Percentiles rank a stretch among this genome's conserved stretches.
Evolutionary conservation across 257 asterid species (phyloP).

Genomic region (Solanum bulbocastanum): DNA sequence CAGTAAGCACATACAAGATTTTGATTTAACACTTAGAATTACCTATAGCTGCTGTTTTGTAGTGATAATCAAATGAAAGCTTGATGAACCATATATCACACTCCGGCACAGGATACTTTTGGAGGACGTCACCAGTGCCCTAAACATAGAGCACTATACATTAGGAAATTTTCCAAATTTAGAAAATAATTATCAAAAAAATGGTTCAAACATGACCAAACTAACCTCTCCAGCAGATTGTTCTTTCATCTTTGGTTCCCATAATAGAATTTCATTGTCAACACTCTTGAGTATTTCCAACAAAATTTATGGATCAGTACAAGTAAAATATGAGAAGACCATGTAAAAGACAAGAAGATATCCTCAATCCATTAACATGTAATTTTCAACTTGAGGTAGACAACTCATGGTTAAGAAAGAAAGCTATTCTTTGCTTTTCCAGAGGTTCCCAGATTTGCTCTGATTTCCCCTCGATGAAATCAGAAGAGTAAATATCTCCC

Average conservation of each 20-base stretch:
- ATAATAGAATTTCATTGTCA: constrained; percentile 84
- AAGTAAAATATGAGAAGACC: neutral
- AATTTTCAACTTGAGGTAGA: neutral
- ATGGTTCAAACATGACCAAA: neutral
- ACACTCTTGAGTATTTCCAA: constrained; percentile 66
- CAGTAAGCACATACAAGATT: neutral
- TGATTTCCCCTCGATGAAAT: neutral
- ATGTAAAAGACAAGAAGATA: neutral
- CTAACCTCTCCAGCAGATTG: constrained; percentile 97
- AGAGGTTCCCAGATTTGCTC: neutral
- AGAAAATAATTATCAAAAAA: neutral
- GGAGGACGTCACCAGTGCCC: constrained; percentile 94
- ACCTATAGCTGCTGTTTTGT: constrained; percentile 82
- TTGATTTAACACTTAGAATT: constrained; percentile 1
- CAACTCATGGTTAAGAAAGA: neutral
- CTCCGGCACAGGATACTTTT: constrained; percentile 94
- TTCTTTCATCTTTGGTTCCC: constrained; percentile 98
- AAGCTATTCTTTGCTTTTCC: neutral
- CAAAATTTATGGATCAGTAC: neutral
- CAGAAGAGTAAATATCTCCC: neutral
- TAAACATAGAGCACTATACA: constrained; percentile 23
- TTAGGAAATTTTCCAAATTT: neutral
- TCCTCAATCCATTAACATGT: neutral
- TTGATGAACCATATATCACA: constrained; percentile 98
- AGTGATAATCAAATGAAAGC: constrained; percentile 85